Base-by-base conservation (phyloP, 495 filamentous ascomycete species). In the Cenococcum geophilum region DNA sequence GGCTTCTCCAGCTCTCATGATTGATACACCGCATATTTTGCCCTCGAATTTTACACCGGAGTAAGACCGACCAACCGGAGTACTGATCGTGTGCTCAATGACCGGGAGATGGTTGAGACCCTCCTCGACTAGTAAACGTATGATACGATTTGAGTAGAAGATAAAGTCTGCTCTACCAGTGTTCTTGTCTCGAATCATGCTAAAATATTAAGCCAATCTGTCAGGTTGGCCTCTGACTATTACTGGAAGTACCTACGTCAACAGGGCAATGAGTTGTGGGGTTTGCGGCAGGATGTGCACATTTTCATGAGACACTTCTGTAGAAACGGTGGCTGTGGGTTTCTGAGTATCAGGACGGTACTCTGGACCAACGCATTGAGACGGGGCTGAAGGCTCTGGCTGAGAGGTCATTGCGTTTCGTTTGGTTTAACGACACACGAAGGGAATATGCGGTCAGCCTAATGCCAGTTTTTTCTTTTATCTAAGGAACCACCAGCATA, bases 121-220 rank as follows among this genome's bases (percentile, higher is more conserved):
- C 75, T 97, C 93, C 74, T 98, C 93, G 23, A 98, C 95, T 11
- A 98, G 81, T n/a, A 98, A 81, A 22, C 95, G 90, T 70, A 97
- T 97, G 71, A 98, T 97, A 64, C 93, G 85, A 77, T 98, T 98
- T 51, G 92, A 96, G 75, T 97, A 96, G 79, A 98, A 98, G 68
- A 98, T 96, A 74, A 97, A 98, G 75, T 97, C 93, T 37, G 90
- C 93, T 53, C 93, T 87, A 34, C 81, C 79, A 9, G 95, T 98
- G 65, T 86, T 81, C 75, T 86, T 87, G 72, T 97, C 89, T 66
- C 93, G 84, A 73, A 98, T 97, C 83, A 96, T 97, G 61, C 92
- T 98, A 57, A 45, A 40, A 5, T 32, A 51, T 47, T 23, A 18
- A 5, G 27, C 50, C 10, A 53, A 55, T 27, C 23, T n/a, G 43